Conservation (phyloP, 2,329 filamentous ascomycete genomes). For the Pleurostoma richardsiae region DNA sequence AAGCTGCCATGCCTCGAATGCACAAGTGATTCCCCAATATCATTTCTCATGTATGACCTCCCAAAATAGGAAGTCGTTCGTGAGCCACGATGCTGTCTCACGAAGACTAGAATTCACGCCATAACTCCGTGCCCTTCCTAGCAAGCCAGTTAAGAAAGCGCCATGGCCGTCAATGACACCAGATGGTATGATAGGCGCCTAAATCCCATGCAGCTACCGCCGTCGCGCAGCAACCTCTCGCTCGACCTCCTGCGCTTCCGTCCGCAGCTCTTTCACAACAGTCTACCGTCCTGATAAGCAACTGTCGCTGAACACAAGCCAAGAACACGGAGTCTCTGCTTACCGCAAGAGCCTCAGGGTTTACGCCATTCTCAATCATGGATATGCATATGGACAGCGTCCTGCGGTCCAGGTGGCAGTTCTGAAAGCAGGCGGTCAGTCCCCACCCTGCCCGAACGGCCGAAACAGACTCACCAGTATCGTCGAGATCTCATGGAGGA, state of each 20-base stretch:
- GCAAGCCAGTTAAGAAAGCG: too few species aligned
- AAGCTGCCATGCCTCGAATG: too few species aligned
- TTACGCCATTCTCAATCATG: slow-evolving; percentile 94
- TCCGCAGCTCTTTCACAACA: slow-evolving; percentile 55
- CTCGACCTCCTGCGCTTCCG: slow-evolving; percentile 47
- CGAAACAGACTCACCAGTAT: slow-evolving; percentile 65
- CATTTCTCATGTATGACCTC: too few species aligned
- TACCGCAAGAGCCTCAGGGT: slow-evolving; percentile 91
- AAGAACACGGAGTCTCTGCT: slow-evolving; percentile 23
- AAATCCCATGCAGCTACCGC: slow-evolving; percentile 15
- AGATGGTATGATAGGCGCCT: not conserved
- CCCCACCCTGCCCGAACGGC: not conserved
- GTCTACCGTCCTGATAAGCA: slow-evolving; percentile 30
- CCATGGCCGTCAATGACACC: not conserved
- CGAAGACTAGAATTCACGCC: too few species aligned
- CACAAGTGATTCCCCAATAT: too few species aligned
- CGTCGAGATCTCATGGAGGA: slow-evolving; percentile 79
- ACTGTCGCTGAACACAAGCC: not conserved
- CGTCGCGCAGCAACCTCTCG: slow-evolving; percentile 26
- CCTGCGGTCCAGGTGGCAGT: slow-evolving; percentile 86
- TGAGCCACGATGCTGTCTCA: too few species aligned
- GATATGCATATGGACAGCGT: slow-evolving; percentile 93
- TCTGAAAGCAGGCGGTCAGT: slow-evolving; percentile 46
- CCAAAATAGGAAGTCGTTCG: too few species aligned
- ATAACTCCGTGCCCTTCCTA: too few species aligned